phyloP scores from a whole-genome alignment of 2,329 filamentous ascomycete species.

The Metarhizium rileyi region DNA sequence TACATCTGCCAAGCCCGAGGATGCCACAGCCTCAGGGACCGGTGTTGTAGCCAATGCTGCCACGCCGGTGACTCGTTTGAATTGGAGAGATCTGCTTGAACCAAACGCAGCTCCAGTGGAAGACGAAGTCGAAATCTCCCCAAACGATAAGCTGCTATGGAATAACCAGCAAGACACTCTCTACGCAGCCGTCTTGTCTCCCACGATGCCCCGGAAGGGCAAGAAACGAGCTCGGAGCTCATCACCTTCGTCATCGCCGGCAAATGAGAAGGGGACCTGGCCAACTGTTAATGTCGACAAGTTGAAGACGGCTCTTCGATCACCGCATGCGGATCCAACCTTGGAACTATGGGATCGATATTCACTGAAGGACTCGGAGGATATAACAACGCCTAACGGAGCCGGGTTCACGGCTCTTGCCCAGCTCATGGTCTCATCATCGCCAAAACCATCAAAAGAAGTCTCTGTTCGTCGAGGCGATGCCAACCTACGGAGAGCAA shows the following conservation, averaged over 20 bases:
- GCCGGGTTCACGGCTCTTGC: constrained; percentile 48
- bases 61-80: constrained; percentile 43
- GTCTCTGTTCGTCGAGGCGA: constrained; percentile 31
- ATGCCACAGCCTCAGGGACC: constrained; percentile 2
- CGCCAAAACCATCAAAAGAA: constrained; percentile 48
- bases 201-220: constrained; percentile 38
- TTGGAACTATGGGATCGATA: constrained; percentile 72
- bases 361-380: constrained; percentile 37
- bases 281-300: constrained; percentile 48
- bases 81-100: constrained; percentile 50
- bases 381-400: constrained; percentile 31
- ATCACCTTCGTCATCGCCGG: constrained; percentile 61
- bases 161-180: constrained; percentile 37
- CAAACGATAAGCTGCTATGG: constrained; percentile 54
- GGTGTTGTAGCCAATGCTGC: not conserved
- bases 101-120: constrained; percentile 29
- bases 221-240: constrained; percentile 66
- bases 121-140: constrained; percentile 40
- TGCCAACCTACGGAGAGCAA: constrained; percentile 46
- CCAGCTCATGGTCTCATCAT: constrained; percentile 61
- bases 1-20: constrained; percentile 11
- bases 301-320: constrained; percentile 49
- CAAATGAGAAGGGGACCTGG: constrained; percentile 32
- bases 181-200: constrained; percentile 33
- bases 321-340: constrained; percentile 62